Percentiles rank a stretch among this genome's conserved stretches.
Conservation (phyloP, 139 green algal species). For the Chlamydomonas eustigma region DNA sequence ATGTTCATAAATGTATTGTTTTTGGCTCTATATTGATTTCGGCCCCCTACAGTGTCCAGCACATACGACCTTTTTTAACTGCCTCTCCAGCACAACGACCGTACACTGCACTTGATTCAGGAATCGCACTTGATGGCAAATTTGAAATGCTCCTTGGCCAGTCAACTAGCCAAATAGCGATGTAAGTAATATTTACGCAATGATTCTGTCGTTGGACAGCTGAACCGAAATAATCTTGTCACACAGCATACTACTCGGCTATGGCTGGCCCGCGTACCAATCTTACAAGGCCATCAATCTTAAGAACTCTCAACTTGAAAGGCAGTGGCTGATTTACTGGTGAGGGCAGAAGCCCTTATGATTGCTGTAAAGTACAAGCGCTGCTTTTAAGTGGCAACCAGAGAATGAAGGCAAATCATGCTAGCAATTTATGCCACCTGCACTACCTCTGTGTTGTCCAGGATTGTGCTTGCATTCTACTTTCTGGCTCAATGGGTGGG, state of each 20-base stretch:
- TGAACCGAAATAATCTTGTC: neutral
- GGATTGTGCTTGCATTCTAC: constrained; percentile 8
- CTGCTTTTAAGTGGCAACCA: too few species aligned
- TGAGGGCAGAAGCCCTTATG: neutral
- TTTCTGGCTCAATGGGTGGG: neutral
- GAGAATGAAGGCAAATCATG: neutral
- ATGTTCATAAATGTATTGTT: too few species aligned
- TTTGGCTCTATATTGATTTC: too few species aligned
- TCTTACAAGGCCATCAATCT: constrained; percentile 2
- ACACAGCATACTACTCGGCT: neutral
- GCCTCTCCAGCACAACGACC: too few species aligned
- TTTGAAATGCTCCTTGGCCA: neutral
- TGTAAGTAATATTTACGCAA: neutral
- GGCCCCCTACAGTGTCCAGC: too few species aligned
- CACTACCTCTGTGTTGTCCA: too few species aligned
- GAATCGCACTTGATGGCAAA: too few species aligned
- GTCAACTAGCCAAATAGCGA: neutral
- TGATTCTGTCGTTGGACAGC: neutral
- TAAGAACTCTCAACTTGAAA: neutral
- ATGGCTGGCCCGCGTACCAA: constrained; percentile 6
- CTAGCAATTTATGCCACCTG: too few species aligned
- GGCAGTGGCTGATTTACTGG: constrained; percentile 10
- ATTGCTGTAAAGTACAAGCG: too few species aligned
- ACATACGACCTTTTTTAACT: too few species aligned
- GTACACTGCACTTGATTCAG: too few species aligned